Percentiles rank a stretch among this genome's conserved stretches.
phyloP scores from a whole-genome alignment of 192 early-diverging fungal genomes.

The Backusella circina region DNA sequence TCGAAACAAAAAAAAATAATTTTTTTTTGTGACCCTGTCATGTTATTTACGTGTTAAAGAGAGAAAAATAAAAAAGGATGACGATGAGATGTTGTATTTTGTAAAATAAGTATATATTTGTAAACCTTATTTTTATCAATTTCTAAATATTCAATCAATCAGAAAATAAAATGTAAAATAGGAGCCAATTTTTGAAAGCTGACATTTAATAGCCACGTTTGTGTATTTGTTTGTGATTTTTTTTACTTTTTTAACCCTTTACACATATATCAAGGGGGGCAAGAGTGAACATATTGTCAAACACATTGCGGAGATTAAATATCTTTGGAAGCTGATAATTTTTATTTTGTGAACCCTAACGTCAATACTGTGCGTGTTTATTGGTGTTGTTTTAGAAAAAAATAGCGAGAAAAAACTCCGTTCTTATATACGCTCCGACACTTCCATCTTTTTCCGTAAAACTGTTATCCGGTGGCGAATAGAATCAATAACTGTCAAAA shows the following conservation, averaged over 20 bases:
- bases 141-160: not conserved
- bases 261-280: not conserved
- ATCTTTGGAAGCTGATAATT: not conserved
- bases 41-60: too few species aligned
- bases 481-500: slow-evolving; percentile 29
- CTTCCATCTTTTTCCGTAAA: slow-evolving; percentile 24
- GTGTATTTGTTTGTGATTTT: not conserved
- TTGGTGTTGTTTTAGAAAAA: not conserved
- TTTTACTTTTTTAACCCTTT: not conserved
- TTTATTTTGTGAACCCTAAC: not conserved
- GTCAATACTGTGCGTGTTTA: not conserved
- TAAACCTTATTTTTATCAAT: not conserved
- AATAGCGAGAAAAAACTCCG: not conserved
- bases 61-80: not conserved
- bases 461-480: slow-evolving; percentile 26
- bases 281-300: not conserved
- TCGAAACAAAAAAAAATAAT: not conserved
- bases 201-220: slow-evolving; percentile 8
- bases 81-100: not conserved
- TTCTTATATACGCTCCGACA: not conserved
- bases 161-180: not conserved
- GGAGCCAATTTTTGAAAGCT: slow-evolving; percentile 12
- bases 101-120: not conserved
- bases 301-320: not conserved
- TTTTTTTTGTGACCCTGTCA: not conserved